Evolutionary conservation across 441 rosid genomes (phyloP), one percentile per base, ranked within the genome.

Genomic region (Mallotus japonicus): DNA sequence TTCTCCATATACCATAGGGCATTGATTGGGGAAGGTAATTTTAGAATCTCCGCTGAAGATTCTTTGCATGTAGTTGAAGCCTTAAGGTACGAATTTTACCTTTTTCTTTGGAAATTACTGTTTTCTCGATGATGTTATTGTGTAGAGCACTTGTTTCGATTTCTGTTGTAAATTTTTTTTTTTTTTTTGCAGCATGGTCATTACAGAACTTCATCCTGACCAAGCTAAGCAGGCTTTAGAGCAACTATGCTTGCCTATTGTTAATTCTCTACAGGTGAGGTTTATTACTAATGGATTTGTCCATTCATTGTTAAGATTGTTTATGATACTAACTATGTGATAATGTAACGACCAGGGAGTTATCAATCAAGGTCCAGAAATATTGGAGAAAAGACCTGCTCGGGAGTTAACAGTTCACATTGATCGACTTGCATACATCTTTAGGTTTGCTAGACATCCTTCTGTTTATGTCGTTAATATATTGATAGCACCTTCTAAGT

Each of bases 371-470:
- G 97, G 96, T 59, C 82, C 84, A 75, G 95, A 92, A 84, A 78
- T 85, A 77, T 83, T 96, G 81, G 95, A 83, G 75, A 93, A 93
- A 90, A 96, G 88, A 81, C 97, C 85, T 85, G 92, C 97, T 71
- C 93, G 93, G 8, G 99, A 96, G 72, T 78, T 96, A 79, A 93
- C 97, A 9, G 89, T 96, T 79, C 93, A 92, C 83, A 92, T 93
- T 76, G 99, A 96, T 80, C 91, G 98, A 58, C 87, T 96, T 81
- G 99, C 98, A 64, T 90, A 87, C 85, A 90, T 96, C 79, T 96
- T 96, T 84, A 88, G 99, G 99, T 96, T 76, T 57, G 87, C 80
- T 72, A 58, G 72, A 51, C 69, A 65, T 78, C 65, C 44, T 73
- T 69, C 49, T 71, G 10, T 49, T 46, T 44, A 54, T 57, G 53